Evolutionary conservation across 148 eudicot genomes (phyloP).

Genomic region (Cornus florida): DNA sequence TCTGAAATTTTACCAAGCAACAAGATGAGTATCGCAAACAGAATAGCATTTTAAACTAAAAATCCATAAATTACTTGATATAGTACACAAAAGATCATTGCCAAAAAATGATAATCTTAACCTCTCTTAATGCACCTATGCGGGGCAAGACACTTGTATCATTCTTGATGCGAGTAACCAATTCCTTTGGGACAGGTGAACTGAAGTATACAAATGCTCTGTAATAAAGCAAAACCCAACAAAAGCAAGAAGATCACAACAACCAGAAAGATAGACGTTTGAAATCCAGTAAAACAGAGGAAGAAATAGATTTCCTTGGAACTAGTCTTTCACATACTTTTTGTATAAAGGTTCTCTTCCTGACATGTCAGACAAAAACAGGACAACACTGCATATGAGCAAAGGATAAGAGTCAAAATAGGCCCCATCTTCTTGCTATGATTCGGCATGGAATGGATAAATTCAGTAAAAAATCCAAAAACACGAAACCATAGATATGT

Average conservation of each 20-base stretch:
- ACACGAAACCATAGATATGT: neutral
- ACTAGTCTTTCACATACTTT: slow-evolving; percentile 52
- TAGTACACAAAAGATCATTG: slow-evolving; percentile 2
- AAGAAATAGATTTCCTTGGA: neutral
- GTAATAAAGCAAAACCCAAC: slow-evolving; percentile 19
- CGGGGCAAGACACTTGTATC: slow-evolving; percentile 95
- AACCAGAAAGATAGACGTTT: slow-evolving; percentile 1
- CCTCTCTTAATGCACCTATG: slow-evolving; percentile 97
- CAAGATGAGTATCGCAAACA: slow-evolving; percentile 4
- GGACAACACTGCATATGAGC: slow-evolving; percentile 68
- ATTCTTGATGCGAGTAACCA: slow-evolving; percentile 74
- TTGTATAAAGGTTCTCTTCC: slow-evolving; percentile 98
- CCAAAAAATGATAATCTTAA: slow-evolving; percentile 18
- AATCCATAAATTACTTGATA: neutral
- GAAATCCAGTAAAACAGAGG: slow-evolving; percentile 1
- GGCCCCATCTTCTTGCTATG: neutral
- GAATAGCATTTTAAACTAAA: neutral
- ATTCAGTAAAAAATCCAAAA: neutral
- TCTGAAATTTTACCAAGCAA: slow-evolving; percentile 49
- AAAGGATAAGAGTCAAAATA: slow-evolving; percentile 17
- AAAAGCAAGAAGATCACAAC: slow-evolving; percentile 16
- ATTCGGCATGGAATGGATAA: neutral
- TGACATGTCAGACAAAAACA: slow-evolving; percentile 99
- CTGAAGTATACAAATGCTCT: slow-evolving; percentile 94
- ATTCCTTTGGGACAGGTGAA: slow-evolving; percentile 74